A percentile compares a stretch with the other conserved stretches of the same genome.
These are phyloP conservation scores for Schizosaccharomyces lindneri DNA, from an alignment of 805 yeast genomes.

Conservation along the genomic window DNA sequence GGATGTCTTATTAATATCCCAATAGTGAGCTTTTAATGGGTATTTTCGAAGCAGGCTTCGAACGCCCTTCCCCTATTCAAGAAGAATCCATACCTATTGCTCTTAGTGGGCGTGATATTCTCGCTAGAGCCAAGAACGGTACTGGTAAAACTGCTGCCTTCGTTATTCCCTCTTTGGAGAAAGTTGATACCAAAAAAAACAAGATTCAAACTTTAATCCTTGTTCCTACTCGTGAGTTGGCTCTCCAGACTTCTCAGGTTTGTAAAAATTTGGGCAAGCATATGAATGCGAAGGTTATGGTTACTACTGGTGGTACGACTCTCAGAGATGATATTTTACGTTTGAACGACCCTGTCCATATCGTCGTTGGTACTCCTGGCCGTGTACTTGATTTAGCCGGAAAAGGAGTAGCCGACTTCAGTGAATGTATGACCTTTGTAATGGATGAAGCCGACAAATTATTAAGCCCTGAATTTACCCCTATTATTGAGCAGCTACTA, in stretches of 20 bases:
- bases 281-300: slow-evolving; percentile 68
- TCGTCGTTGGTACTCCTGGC: slow-evolving; percentile 93
- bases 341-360: slow-evolving; percentile 77
- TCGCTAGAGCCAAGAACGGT: slow-evolving; percentile 95
- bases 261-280: slow-evolving; percentile 90
- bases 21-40: slow-evolving; percentile 79
- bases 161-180: slow-evolving; percentile 77
- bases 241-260: slow-evolving; percentile 91
- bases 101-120: slow-evolving; percentile 76
- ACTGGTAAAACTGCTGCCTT: slow-evolving; percentile 98
- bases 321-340: slow-evolving; percentile 84
- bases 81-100: slow-evolving; percentile 94
- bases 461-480: slow-evolving; percentile 71
- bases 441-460: slow-evolving; percentile 99
- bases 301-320: slow-evolving; percentile 92
- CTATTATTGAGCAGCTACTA: slow-evolving; percentile 66
- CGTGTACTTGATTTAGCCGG: slow-evolving; percentile 85
- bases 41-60: slow-evolving; percentile 94
- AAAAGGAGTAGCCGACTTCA: slow-evolving; percentile 57
- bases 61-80: slow-evolving; percentile 92
- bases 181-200: slow-evolving; percentile 56
- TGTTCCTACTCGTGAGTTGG: slow-evolving; percentile 96
- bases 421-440: slow-evolving; percentile 64
- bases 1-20: not conserved
- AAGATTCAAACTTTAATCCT: slow-evolving; percentile 78